Base-by-base conservation (phyloP, 495 filamentous ascomycete genomes). In the Trichoderma erinaceum region DNA sequence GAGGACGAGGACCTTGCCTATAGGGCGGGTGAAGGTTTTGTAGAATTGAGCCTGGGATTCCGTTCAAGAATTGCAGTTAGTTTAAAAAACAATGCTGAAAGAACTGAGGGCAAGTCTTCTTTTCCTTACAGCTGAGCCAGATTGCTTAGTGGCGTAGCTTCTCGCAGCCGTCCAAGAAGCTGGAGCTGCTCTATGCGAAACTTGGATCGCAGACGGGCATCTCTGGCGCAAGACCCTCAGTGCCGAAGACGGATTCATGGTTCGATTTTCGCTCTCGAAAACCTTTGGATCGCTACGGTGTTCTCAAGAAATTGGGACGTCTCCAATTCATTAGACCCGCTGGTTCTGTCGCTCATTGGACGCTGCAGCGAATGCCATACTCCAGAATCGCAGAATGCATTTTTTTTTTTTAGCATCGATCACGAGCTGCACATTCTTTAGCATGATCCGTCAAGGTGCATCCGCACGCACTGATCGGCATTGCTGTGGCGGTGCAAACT, bases 1-100 rank as follows among this genome's bases (percentile, higher is more conserved):
- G 65, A 92, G 87, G 11, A 97, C 83, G 72, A 96, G 89, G 68
- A 90, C 89, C 78, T 97, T 98, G 46, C 84, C 84, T 68, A 98
- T 85, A 15, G 95, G 93, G 8, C 89, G 83, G 32, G 85, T 83
- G 76, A 96, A 97, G 66, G 84, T 84, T 70, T 86, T 88, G 79
- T 95, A 99, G 75, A 94, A 93, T 2, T 80, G 77, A 61, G 87
- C 75, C 90, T 96, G 72, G 12, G 12, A 44, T 16, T 46, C 4
- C 18, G 43, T 46, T 46, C 43, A 46, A 15, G 13, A 18, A 7
- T 18, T 18, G 43, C 43, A 46, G 12, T 46, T 46, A 46, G 43
- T 18, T 4, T 2, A 46, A 16, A 5, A 5, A 16, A 46, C 18
- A 52, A 52, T 21, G 8, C 2, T 52, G 18, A 52, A n/a, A 11